These are phyloP conservation scores for Cercospora sp. DNA, from an alignment of 2,329 filamentous ascomycete species.

Conservation along the genomic window DNA sequence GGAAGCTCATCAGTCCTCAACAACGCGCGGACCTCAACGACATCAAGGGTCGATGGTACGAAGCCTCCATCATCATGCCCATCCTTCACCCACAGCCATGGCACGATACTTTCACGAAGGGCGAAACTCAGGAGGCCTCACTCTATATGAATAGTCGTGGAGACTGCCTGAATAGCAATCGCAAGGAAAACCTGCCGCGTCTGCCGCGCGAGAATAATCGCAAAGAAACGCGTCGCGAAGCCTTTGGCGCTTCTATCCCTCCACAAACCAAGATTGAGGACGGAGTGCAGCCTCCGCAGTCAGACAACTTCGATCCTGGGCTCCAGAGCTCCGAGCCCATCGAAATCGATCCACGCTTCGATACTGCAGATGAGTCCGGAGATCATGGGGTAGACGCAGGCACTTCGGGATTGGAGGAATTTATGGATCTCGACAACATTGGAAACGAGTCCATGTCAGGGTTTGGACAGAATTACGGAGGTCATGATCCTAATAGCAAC, in stretches of 20 bases:
- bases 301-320: slow-evolving; percentile 26
- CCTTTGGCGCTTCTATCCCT: slow-evolving; percentile 47
- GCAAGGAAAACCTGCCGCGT: slow-evolving; percentile 34
- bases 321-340: slow-evolving; percentile 20
- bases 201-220: slow-evolving; percentile 34
- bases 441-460: slow-evolving; percentile 30
- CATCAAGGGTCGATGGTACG: slow-evolving; percentile 63
- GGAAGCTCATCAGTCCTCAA: slow-evolving; percentile 44
- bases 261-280: slow-evolving; percentile 42
- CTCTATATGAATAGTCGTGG: slow-evolving; percentile 41
- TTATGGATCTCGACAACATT: slow-evolving; percentile 46
- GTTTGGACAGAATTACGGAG: slow-evolving; percentile 34
- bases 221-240: slow-evolving; percentile 42
- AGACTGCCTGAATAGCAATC: slow-evolving; percentile 39
- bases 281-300: slow-evolving; percentile 41
- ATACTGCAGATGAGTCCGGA: slow-evolving; percentile 31
- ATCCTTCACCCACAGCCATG: slow-evolving; percentile 39
- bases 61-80: slow-evolving; percentile 54
- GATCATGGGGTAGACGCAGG: not conserved
- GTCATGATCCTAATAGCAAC: slow-evolving; percentile 9
- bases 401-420: slow-evolving; percentile 40
- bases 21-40: slow-evolving; percentile 48
- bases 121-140: slow-evolving; percentile 39
- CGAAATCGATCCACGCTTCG: slow-evolving; percentile 38
- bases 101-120: slow-evolving; percentile 31